These are phyloP conservation scores for Cyanodermella asteris DNA, from an alignment of 2,329 filamentous ascomycete species.

Conservation along the genomic window DNA sequence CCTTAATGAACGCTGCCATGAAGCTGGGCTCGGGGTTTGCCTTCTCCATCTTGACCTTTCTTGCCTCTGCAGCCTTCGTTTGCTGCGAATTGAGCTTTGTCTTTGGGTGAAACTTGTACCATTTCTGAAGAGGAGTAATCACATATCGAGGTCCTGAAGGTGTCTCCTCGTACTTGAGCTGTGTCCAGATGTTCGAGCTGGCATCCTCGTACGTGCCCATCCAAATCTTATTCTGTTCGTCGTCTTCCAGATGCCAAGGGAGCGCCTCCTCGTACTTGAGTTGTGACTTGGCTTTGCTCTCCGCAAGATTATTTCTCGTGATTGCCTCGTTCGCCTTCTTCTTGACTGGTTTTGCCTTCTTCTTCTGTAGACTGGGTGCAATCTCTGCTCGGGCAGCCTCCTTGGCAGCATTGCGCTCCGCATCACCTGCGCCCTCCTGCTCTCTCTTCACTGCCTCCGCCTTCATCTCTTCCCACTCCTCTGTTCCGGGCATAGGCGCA, in stretches of 20 bases:
- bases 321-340: slow-evolving; percentile 79
- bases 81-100: slow-evolving; percentile 60
- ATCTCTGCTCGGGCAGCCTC: slow-evolving; percentile 83
- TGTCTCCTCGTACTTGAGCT: slow-evolving; percentile 44
- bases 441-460: slow-evolving; percentile 35
- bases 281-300: slow-evolving; percentile 45
- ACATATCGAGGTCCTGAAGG: too few species aligned
- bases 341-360: too few species aligned
- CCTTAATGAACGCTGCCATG: too few species aligned
- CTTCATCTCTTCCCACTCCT: slow-evolving; percentile 38
- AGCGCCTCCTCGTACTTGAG: slow-evolving; percentile 80
- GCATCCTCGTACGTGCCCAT: slow-evolving; percentile 77
- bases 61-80: too few species aligned
- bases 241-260: slow-evolving; percentile 93
- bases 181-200: slow-evolving; percentile 64
- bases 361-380: too few species aligned
- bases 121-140: slow-evolving; percentile 89
- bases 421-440: slow-evolving; percentile 35
- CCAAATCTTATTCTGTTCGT: slow-evolving; percentile 87
- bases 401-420: slow-evolving; percentile 65
- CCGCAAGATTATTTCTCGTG: slow-evolving; percentile 50
- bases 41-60: too few species aligned
- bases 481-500: slow-evolving; percentile 29
- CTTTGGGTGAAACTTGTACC: slow-evolving; percentile 72
- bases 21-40: too few species aligned